Conservation (phyloP, 1,284 basidiomycete species). For the Fomitopsis betulina region DNA sequence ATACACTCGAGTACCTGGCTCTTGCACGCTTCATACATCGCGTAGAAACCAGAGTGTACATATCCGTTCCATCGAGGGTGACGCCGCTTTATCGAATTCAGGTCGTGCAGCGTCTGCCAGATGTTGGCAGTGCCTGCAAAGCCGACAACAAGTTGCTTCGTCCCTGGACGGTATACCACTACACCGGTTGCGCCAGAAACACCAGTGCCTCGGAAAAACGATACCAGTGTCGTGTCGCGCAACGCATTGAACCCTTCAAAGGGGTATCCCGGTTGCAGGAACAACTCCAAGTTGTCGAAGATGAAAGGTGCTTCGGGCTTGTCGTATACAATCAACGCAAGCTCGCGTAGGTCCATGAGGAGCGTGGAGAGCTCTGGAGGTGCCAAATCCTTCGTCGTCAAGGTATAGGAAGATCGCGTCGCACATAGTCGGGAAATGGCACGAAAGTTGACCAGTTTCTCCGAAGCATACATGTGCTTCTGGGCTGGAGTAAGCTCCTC, state of each 20-base stretch:
- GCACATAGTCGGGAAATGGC: constrained; percentile 42
- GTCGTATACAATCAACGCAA: constrained; percentile 36
- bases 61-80: constrained; percentile 33
- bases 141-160: constrained; percentile 41
- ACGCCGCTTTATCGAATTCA: constrained; percentile 31
- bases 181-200: constrained; percentile 39
- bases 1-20: constrained; percentile 61
- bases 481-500: constrained; percentile 22
- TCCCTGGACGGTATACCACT: constrained; percentile 36
- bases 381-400: constrained; percentile 35
- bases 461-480: constrained; percentile 41
- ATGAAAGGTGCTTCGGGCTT: constrained; percentile 34
- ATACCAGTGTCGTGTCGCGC: constrained; percentile 29
- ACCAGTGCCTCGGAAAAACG: constrained; percentile 31
- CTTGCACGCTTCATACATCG: constrained; percentile 41
- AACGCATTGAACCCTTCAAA: constrained; percentile 43
- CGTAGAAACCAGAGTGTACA: constrained; percentile 52
- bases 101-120: constrained; percentile 39
- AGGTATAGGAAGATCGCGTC: constrained; percentile 34
- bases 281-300: constrained; percentile 33
- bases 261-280: constrained; percentile 40
- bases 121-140: constrained; percentile 42
- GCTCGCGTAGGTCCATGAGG: constrained; percentile 47
- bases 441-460: constrained; percentile 47
- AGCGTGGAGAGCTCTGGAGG: constrained; percentile 30